Evolutionary conservation across 2,329 filamentous ascomycete genomes (phyloP), one percentile per base, ranked within the genome.

Genomic region (Botrytis cinerea): DNA sequence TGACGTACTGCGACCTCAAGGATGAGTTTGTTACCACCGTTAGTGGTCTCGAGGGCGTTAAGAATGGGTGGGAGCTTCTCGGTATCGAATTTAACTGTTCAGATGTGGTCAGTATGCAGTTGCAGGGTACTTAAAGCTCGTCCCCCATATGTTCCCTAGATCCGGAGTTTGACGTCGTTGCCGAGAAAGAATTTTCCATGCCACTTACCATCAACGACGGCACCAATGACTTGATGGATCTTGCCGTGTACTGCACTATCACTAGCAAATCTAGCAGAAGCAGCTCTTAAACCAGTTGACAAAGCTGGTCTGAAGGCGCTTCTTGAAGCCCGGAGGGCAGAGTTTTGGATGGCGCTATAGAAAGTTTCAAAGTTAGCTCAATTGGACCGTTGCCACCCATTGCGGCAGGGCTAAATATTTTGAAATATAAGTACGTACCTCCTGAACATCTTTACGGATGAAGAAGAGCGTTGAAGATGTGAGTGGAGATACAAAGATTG

Each of bases 1-100:
- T 75, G 70, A 80, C 90, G 83, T 97, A 98, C 95, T 82, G 96
- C 88, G 84, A 98, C 96, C 89, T 99, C 96, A 79, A 99, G 91
- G 78, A 97, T 90, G 79, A 99, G 92, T 90, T 96, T 98, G 84
- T 97, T 88, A 84, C 93, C 94, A 85, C 92, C 92, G 88, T 98
- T 98, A 80, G 90, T 86, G 81, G 94, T 97, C 86, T 92, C 91
- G 82, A 99, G 89, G 84, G 96, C 96, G 87, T 99, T 98, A 84
- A 98, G 92, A 91, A 99, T 99, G 80, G 95, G 86, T 81, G 96
- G 96, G 79, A 99, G 93, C 87, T 95, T 93, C 79, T 95, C 93
- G 80, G 88, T 89, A 83, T 97, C 94, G 88, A 98, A 98, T 89
- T 98, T 98, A 86, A 98, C 95, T 97, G 84, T 80, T 78, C 75